Evolutionary conservation across 345 rosid species (phyloP).

Genomic region (Bruguiera parviflora): DNA sequence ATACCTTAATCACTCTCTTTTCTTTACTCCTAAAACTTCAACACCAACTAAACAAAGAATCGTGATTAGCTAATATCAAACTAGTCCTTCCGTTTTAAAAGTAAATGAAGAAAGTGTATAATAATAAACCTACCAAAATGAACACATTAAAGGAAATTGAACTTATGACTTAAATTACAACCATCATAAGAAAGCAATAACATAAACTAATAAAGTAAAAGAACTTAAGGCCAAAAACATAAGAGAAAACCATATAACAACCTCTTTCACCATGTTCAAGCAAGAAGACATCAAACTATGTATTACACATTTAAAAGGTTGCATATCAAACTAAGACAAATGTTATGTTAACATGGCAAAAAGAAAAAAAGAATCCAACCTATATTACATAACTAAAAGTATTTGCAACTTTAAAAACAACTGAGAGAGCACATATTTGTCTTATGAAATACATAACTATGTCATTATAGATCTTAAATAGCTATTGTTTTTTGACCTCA

Average conservation of each 20-base stretch:
- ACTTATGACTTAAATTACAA: no score
- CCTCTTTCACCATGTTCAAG: no score
- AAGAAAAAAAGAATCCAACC: no score
- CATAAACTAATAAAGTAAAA: no score
- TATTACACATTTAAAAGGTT: no score
- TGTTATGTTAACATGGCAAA: no score
- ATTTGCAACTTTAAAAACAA: not conserved
- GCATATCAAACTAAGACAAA: no score
- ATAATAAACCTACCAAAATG: not conserved
- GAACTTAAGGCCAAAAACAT: no score
- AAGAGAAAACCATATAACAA: no score
- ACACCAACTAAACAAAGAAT: not conserved
- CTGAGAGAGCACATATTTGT: not conserved
- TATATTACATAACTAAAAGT: not conserved
- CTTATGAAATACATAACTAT: not conserved
- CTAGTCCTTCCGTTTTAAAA: not conserved
- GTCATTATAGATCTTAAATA: constrained; percentile 14
- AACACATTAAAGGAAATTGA: no score
- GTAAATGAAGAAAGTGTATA: not conserved
- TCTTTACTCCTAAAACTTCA: not conserved
- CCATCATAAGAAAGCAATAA: no score
- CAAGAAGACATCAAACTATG: no score
- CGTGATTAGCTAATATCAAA: not conserved
- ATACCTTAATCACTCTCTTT: not conserved
- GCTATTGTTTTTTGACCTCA: constrained; percentile 46